These are phyloP conservation scores for Rhizopus microsporus DNA, from an alignment of 371 early-diverging fungal genomes.

Conservation along the genomic window DNA sequence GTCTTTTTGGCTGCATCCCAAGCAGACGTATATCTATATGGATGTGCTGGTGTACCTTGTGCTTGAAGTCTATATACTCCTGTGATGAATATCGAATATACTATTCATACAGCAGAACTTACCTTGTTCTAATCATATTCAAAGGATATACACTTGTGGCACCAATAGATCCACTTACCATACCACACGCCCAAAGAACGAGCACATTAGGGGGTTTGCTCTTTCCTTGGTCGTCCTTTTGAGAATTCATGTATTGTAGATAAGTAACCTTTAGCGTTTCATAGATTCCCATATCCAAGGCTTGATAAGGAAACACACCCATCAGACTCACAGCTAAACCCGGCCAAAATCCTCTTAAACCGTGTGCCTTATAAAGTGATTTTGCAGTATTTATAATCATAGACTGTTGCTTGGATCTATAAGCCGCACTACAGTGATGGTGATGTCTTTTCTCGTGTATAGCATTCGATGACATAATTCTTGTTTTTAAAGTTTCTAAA, in stretches of 20 bases:
- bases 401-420: slow-evolving; percentile 18
- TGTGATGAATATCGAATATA: background rate
- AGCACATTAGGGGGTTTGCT: slow-evolving; percentile 50
- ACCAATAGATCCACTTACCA: slow-evolving; percentile 72
- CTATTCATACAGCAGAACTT: slow-evolving; percentile 17
- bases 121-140: slow-evolving; percentile 78
- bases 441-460: slow-evolving; percentile 6
- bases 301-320: slow-evolving; percentile 85
- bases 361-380: slow-evolving; percentile 62
- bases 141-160: slow-evolving; percentile 82
- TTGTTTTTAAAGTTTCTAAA: slow-evolving; percentile 76
- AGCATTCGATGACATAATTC: slow-evolving; percentile 63
- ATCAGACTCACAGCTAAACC: slow-evolving; percentile 67
- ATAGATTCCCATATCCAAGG: slow-evolving; percentile 72
- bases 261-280: slow-evolving; percentile 79
- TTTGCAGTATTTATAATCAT: slow-evolving; percentile 49
- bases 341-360: slow-evolving; percentile 73
- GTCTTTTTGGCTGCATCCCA: slow-evolving; percentile 73
- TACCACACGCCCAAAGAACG: slow-evolving; percentile 72
- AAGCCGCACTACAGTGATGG: background rate
- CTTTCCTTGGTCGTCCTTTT: slow-evolving; percentile 34
- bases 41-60: slow-evolving; percentile 81
- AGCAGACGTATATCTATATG: slow-evolving; percentile 66
- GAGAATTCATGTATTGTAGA: slow-evolving; percentile 49
- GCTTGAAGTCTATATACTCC: slow-evolving; percentile 74